phyloP scores from a whole-genome alignment of 1,139 yeast genomes.

The Diutina scorzettiae region DNA sequence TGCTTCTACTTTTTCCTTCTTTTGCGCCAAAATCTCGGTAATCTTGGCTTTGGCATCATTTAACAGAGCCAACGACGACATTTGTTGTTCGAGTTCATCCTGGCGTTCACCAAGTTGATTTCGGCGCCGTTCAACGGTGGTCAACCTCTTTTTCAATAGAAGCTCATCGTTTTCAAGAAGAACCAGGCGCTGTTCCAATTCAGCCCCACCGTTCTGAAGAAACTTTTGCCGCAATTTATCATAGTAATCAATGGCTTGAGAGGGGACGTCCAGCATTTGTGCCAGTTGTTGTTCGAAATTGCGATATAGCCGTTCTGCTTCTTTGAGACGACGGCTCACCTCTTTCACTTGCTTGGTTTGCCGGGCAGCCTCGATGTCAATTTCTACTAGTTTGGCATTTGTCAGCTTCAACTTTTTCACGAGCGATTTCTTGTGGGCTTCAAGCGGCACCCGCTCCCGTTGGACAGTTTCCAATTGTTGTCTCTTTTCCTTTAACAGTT shows the following conservation, averaged over 20 bases:
- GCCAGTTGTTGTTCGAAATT: slow-evolving; percentile 29
- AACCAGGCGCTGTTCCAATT: slow-evolving; percentile 39
- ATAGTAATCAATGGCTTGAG: slow-evolving; percentile 48
- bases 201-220: slow-evolving; percentile 46
- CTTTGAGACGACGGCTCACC: slow-evolving; percentile 33
- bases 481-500: slow-evolving; percentile 25
- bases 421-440: neutral
- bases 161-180: slow-evolving; percentile 34
- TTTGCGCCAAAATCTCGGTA: neutral
- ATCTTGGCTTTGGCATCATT: neutral
- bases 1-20: slow-evolving; percentile 23
- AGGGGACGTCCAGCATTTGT: slow-evolving; percentile 24
- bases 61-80: neutral
- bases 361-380: neutral
- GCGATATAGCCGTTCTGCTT: slow-evolving; percentile 32
- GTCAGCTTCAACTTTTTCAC: neutral
- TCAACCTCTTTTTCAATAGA: slow-evolving; percentile 26
- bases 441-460: neutral
- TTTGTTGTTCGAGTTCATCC: neutral
- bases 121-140: slow-evolving; percentile 28
- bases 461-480: neutral
- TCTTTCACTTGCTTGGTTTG: neutral
- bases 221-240: slow-evolving; percentile 46
- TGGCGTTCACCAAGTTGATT: neutral
- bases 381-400: neutral